Evolutionary conservation across 805 yeast species (phyloP).

Genomic region (Ogataea salicorniae): DNA sequence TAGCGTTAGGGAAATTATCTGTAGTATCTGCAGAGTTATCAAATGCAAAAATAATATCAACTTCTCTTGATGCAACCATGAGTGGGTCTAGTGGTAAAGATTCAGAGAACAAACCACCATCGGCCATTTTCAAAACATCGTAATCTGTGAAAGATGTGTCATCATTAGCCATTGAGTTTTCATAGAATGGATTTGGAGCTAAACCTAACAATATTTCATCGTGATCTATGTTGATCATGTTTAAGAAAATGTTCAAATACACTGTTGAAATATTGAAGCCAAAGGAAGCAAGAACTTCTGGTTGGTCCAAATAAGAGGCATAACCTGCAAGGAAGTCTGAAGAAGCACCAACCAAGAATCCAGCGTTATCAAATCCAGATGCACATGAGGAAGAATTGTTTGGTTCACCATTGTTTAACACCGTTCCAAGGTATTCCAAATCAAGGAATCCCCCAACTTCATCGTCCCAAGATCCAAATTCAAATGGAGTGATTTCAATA

Average conservation of each 20-base stretch:
- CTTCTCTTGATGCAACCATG: slow-evolving; percentile 49
- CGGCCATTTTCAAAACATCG: slow-evolving; percentile 20
- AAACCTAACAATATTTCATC: slow-evolving; percentile 41
- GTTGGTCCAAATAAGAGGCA: slow-evolving; percentile 7
- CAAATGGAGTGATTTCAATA: slow-evolving; percentile 57
- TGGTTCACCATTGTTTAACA: slow-evolving; percentile 53
- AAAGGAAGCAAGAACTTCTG: slow-evolving; percentile 7
- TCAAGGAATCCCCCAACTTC: slow-evolving; percentile 58
- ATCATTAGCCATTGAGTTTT: slow-evolving; percentile 28
- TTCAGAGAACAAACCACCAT: slow-evolving; percentile 38
- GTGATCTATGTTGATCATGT: slow-evolving; percentile 39
- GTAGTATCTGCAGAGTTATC: slow-evolving; percentile 61
- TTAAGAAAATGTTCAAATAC: slow-evolving; percentile 11
- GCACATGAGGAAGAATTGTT: slow-evolving; percentile 40
- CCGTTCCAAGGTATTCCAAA: slow-evolving; percentile 61
- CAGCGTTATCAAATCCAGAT: slow-evolving; percentile 69
- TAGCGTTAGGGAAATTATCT: slow-evolving; percentile 60
- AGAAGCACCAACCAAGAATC: slow-evolving; percentile 73
- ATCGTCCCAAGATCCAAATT: slow-evolving; percentile 84
- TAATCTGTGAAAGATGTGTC: slow-evolving; percentile 20
- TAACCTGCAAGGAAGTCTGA: slow-evolving; percentile 51
- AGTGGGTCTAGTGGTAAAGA: slow-evolving; percentile 62
- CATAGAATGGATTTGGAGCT: slow-evolving; percentile 39
- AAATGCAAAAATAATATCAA: slow-evolving; percentile 60
- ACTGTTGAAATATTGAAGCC: slow-evolving; percentile 17